Evolutionary conservation across 768 basidiomycete species (phyloP).

Genomic region (Infundibulicybe gibba): DNA sequence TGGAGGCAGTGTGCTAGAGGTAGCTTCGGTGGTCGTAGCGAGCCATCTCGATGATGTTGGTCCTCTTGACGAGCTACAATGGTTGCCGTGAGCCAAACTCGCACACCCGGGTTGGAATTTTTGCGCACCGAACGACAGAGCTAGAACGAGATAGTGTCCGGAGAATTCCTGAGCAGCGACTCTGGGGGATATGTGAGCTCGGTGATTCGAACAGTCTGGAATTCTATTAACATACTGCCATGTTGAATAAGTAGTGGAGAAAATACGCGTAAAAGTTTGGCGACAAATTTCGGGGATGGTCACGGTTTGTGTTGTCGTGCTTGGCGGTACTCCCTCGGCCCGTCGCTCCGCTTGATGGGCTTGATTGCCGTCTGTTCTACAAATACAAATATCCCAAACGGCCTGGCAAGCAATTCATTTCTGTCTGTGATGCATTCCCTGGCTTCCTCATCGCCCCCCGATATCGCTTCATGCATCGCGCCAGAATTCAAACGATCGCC

Average conservation of each 20-base stretch:
- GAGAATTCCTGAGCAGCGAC: conserved; percentile 40
- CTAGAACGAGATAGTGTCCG: conserved; percentile 39
- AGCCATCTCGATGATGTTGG: conserved; percentile 48
- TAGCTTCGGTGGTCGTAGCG: conserved; percentile 41
- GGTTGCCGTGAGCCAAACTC: conserved; percentile 4
- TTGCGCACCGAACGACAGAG: conserved; percentile 29
- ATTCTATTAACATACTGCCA: conserved; percentile 35
- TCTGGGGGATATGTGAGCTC: conserved; percentile 21
- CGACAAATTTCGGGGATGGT: too few species aligned
- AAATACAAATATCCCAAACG: too few species aligned
- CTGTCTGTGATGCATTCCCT: too few species aligned
- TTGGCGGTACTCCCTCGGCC: too few species aligned
- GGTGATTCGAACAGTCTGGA: not conserved
- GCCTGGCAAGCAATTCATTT: too few species aligned
- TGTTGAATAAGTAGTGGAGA: conserved; percentile 19
- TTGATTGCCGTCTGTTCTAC: too few species aligned
- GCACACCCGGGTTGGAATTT: conserved; percentile 2
- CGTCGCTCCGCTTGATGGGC: too few species aligned
- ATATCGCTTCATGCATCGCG: too few species aligned
- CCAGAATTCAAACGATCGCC: too few species aligned
- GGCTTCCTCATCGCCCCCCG: too few species aligned
- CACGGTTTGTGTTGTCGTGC: too few species aligned
- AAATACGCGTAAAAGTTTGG: not conserved
- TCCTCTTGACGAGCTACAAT: conserved; percentile 31
- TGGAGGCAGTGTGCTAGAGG: conserved; percentile 37